These are phyloP conservation scores for Ocimum tenuiflorum DNA, from an alignment of 257 asterid genomes.

Conservation along the genomic window DNA sequence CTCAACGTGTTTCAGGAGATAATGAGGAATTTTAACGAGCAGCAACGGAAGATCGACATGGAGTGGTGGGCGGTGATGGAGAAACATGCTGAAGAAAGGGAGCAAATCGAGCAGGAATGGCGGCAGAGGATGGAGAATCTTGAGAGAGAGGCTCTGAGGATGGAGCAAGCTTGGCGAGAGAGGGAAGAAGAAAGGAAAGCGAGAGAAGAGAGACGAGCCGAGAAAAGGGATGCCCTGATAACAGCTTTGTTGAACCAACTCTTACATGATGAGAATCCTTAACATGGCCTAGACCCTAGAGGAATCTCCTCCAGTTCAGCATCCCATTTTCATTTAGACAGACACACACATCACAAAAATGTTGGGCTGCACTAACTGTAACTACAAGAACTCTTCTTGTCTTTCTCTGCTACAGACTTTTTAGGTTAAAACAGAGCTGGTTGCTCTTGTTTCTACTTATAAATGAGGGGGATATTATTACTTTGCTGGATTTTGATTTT, in stretches of 20 bases:
- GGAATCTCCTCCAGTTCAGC: no score
- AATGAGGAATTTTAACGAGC: slow-evolving; percentile 38
- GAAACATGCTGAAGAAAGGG: slow-evolving; percentile 48
- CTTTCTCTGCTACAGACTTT: not conserved
- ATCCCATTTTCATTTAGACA: no score
- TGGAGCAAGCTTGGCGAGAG: slow-evolving; percentile 59
- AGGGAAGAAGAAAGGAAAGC: slow-evolving; percentile 45
- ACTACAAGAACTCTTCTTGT: not conserved
- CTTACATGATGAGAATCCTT: slow-evolving; percentile 28
- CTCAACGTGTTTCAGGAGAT: slow-evolving; percentile 29
- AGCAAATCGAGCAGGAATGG: slow-evolving; percentile 55
- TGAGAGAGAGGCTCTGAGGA: slow-evolving; percentile 50
- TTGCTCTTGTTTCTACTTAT: not conserved
- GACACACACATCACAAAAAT: not conserved
- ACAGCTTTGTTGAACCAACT: slow-evolving; percentile 53
- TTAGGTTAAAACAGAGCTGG: not conserved
- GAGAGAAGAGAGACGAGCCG: slow-evolving; percentile 67
- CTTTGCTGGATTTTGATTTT: not conserved
- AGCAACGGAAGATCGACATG: slow-evolving; percentile 57
- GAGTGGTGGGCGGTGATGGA: slow-evolving; percentile 58
- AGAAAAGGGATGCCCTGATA: slow-evolving; percentile 60
- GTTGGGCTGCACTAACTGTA: not conserved
- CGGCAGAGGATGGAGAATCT: slow-evolving; percentile 51
- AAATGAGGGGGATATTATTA: not conserved
- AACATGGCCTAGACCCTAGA: no score